Evolutionary conservation across 192 early-diverging fungal genomes (phyloP).

Genomic region (Coemansia guatemalensis): DNA sequence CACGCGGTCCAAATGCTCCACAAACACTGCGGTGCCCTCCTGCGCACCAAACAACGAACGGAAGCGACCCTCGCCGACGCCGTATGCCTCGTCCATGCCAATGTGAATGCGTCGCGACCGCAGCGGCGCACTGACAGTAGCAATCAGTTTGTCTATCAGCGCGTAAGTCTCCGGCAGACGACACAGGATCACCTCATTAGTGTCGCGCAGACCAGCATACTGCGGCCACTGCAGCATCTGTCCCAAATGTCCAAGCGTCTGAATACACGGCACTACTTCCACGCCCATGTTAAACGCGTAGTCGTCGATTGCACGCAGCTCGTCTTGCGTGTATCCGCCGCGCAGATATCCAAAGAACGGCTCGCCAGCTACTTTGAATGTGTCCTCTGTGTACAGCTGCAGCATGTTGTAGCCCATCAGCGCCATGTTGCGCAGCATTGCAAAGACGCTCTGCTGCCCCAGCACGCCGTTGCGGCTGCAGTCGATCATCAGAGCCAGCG

Average conservation of each 20-base stretch:
- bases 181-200: conserved; percentile 73
- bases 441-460: conserved; percentile 59
- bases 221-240: conserved; percentile 89
- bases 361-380: conserved; percentile 69
- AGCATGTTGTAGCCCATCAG: conserved; percentile 85
- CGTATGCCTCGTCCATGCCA: conserved; percentile 88
- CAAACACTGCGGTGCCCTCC: conserved; percentile 71
- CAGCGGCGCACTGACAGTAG: conserved; percentile 63
- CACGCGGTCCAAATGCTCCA: conserved; percentile 73
- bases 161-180: conserved; percentile 75
- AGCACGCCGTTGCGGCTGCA: conserved; percentile 83
- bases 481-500: conserved; percentile 79
- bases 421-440: conserved; percentile 73
- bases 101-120: conserved; percentile 80
- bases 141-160: conserved; percentile 74
- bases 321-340: conserved; percentile 71
- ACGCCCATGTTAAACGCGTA: conserved; percentile 75
- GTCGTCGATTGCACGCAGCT: conserved; percentile 72
- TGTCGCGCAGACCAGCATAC: conserved; percentile 75
- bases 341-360: conserved; percentile 75
- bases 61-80: conserved; percentile 83
- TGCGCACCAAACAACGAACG: conserved; percentile 71
- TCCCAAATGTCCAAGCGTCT: conserved; percentile 86
- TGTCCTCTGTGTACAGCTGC: conserved; percentile 91
- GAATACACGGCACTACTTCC: conserved; percentile 87